Evolutionary conservation across 257 asterid species (phyloP), one percentile per base, ranked within the genome.

Genomic region (Pogostemon cablin): DNA sequence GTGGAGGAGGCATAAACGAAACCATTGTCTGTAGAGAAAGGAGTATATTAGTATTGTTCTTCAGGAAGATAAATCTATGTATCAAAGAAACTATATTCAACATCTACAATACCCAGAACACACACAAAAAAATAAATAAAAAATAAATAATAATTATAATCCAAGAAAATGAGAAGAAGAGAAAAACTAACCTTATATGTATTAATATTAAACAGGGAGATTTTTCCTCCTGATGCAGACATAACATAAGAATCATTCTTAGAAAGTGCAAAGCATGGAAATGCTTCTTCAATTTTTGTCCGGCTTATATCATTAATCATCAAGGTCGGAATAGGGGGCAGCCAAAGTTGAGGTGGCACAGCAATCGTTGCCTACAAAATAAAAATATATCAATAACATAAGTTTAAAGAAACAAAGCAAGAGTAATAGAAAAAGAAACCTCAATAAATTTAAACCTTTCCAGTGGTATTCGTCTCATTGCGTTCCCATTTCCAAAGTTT

Each of bases 171-270:
- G 32, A 25, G 32, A 25, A 25, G 32, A 25, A 0, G 8, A 8
- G 9, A 40, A 35, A 17, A 65, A 35, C 43, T 72, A 67, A 90
- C 96, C 95, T 83, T 84, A 48, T 87, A 87, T 9, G 88, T 84
- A 81, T 74, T 81, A 82, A 85, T 83, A 77, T 85, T 85, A 69
- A 84, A 90, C 70, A 87, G 65, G 62, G 95, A 87, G 48, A 89
- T 80, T 72, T 73, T 84, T 63, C 96, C 95, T 72, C 96, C 96
- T 0, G 92, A 87, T 69, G 95, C 87, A 5, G 96, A 90, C 90
- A 85, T 44, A 62, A 83, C 83, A 65, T 86, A 83, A 7, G 87
- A 78, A 77, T 84, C 89, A 34, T 87, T 87, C 84, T 86, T 88
- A 32, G 91, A 81, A 43, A 88, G 84, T 38, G 93, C 91, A 69